Base-by-base conservation (phyloP, 139 green algal species). In the Chlorella vulgaris region DNA sequence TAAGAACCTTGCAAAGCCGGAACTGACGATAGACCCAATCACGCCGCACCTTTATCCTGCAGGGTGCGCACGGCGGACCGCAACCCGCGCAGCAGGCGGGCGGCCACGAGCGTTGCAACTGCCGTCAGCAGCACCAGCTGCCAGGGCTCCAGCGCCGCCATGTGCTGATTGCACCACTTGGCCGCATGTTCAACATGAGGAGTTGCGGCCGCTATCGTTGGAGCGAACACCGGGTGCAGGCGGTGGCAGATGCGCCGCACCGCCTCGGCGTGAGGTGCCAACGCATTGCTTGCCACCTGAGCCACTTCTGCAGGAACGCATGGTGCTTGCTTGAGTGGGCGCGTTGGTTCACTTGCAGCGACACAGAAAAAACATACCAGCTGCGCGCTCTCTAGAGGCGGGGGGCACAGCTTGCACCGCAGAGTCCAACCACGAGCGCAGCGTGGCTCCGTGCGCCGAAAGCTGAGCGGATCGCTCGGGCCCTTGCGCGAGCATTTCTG, bases 81-180 rank as follows among this genome's bases (percentile, higher is more conserved):
- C 29, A 70, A 7, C 3, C 7, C 50, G 2, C 28, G 61, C 33
- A 73, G 28, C 26, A 81, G 24, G 19, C 43, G n/a, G 4, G 36
- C 38, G 24, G 66, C 22, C 40, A 86, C 28, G 35, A 82, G 31
- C 38, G 69, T 74, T 0, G 58, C 58, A 2, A 81, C 31, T 1
- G 21, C 58, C 2, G 58, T 66, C 3, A 77, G 22, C 47, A 78
- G 35, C 55, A 86, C 55, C 36, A 86, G 68, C 76, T 86, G 81
- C 69, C 81, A 86, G 0, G 81, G 31, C 58, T 81, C 36, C 29
- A 74, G 29, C 4, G 4, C 39, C 8, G 33, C 40, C 24, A 80
- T 31, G 8, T 47, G 71, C 35, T 51, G 38, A 38, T 81, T 80
- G 19, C 5, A 21, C 28, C 53, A 67, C 2, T 35, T 22, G 22